Evolutionary conservation across 2,329 filamentous ascomycete species (phyloP).

Genomic region (Aspergillus fumigatiaffinis): DNA sequence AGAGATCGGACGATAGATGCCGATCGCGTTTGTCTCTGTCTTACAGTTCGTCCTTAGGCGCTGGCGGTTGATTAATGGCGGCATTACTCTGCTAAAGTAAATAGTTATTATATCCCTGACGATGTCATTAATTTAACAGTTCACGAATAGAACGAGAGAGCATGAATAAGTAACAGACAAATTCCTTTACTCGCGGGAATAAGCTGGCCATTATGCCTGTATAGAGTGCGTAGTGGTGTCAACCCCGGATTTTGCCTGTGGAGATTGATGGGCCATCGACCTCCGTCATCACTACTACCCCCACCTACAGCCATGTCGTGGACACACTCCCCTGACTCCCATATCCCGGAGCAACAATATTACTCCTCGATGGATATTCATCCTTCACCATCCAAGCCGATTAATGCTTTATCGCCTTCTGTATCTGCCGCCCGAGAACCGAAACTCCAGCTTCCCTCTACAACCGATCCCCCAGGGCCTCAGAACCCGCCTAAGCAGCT

Average conservation of each 20-base stretch:
- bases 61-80: conserved; percentile 1
- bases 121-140: not conserved
- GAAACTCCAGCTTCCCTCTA: conserved; percentile 66
- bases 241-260: conserved; percentile 21
- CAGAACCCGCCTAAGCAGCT: conserved; percentile 68
- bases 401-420: conserved; percentile 18
- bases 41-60: conserved; percentile 5
- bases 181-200: not conserved
- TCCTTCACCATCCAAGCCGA: conserved; percentile 19
- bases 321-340: conserved; percentile 1
- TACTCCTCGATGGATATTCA: conserved; percentile 22
- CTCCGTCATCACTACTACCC: not conserved
- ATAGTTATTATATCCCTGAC: not conserved
- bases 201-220: not conserved
- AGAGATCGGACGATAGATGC: conserved; percentile 52
- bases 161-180: not conserved
- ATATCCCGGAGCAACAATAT: conserved; percentile 1
- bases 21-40: not conserved
- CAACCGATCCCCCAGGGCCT: conserved; percentile 77
- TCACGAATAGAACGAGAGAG: not conserved
- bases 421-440: conserved; percentile 32
- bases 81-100: not conserved
- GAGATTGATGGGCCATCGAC: conserved; percentile 18
- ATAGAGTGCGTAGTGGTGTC: not conserved
- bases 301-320: conserved; percentile 1